phyloP scores from a whole-genome alignment of 306 rosid species.

The Malus asiatica region DNA sequence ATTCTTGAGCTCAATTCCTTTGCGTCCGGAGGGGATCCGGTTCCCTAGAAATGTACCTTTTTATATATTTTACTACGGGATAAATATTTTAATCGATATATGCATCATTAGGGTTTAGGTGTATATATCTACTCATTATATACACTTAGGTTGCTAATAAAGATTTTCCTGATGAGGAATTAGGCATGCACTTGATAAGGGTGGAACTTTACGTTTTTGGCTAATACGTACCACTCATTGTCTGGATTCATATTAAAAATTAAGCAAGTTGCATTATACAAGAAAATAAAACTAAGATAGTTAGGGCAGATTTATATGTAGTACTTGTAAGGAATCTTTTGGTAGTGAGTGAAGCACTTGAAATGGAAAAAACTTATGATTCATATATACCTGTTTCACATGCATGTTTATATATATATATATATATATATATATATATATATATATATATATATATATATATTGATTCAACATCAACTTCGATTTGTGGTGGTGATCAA shows the following conservation, averaged over 20 bases:
- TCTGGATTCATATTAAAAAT: not conserved
- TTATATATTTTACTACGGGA: not conserved
- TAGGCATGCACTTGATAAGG: not conserved
- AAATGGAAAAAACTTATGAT: not conserved
- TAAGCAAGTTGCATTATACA: conserved; percentile 8
- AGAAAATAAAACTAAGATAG: not conserved
- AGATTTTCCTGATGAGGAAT: not conserved
- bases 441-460: too few relatives aligned
- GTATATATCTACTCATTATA: not conserved
- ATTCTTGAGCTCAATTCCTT: too few relatives aligned
- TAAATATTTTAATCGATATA: not conserved
- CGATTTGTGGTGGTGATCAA: not conserved
- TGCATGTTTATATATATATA: not conserved
- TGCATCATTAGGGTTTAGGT: not conserved
- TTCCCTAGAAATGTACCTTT: not conserved
- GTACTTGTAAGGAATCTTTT: not conserved
- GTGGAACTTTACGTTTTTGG: not conserved
- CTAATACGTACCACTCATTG: not conserved
- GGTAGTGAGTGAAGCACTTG: not conserved
- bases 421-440: not conserved
- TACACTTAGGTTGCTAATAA: not conserved
- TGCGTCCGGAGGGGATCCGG: too few relatives aligned
- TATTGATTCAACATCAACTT: not conserved
- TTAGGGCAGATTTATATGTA: not conserved
- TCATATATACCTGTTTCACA: not conserved